phyloP scores from a whole-genome alignment of 768 basidiomycete species.

The Leccinum ochraceum region DNA sequence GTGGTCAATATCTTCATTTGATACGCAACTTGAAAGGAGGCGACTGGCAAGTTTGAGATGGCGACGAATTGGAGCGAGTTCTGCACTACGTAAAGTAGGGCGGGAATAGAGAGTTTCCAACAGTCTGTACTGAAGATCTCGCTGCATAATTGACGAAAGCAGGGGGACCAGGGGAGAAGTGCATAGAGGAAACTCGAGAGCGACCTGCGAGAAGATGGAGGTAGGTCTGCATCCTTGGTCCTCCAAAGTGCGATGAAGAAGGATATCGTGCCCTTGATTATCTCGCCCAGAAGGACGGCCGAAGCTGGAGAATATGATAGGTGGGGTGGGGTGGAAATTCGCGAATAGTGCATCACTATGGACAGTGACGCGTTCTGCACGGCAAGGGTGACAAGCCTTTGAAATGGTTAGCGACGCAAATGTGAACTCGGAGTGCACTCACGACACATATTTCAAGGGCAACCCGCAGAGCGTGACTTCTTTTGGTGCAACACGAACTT shows the following conservation, averaged over 20 bases:
- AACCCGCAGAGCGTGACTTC: slow-evolving; percentile 64
- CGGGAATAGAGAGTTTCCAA: slow-evolving; percentile 98
- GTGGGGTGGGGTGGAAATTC: slow-evolving; percentile 76
- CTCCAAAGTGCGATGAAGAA: slow-evolving; percentile 76
- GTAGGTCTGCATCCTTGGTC: slow-evolving; percentile 45
- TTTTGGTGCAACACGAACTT: slow-evolving; percentile 24
- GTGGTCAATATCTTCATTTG: no score
- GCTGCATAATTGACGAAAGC: slow-evolving; percentile 56
- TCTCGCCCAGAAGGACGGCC: slow-evolving; percentile 92
- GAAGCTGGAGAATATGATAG: slow-evolving; percentile 90
- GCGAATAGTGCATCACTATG: slow-evolving; percentile 99
- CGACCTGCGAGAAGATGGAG: slow-evolving; percentile 43
- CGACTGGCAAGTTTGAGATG: slow-evolving; percentile 91
- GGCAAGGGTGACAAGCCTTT: slow-evolving; percentile 79
- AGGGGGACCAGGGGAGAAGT: slow-evolving; percentile 47
- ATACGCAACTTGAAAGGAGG: slow-evolving; percentile 97
- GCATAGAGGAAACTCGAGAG: slow-evolving; percentile 37
- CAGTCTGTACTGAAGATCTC: slow-evolving; percentile 91
- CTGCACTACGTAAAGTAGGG: slow-evolving; percentile 93
- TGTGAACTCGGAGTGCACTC: slow-evolving; percentile 32
- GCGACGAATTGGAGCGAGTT: slow-evolving; percentile 98
- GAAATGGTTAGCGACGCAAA: slow-evolving; percentile 3
- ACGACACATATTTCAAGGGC: slow-evolving; percentile 83
- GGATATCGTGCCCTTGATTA: slow-evolving; percentile 92
- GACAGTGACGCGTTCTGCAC: slow-evolving; percentile 95